Conservation (phyloP, 108 stramenopile species). For the Chaetoceros muelleri region DNA sequence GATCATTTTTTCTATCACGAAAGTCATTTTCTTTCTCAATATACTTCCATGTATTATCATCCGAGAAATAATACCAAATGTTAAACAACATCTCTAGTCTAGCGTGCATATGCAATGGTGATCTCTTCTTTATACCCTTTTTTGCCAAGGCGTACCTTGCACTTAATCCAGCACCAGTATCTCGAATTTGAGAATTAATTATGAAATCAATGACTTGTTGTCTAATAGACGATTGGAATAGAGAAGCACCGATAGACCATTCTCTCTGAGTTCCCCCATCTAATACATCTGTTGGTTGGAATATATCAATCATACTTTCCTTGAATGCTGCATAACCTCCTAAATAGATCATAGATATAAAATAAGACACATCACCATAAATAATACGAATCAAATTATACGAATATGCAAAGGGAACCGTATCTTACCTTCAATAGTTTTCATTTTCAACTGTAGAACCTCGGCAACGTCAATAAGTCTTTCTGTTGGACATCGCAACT, state of each 20-base stretch:
- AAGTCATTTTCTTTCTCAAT: background rate
- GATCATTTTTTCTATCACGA: conserved; percentile 15
- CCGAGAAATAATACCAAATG: conserved; percentile 74
- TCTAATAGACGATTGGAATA: conserved; percentile 72
- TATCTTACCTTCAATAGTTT: conserved; percentile 48
- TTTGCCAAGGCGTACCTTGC: conserved; percentile 64
- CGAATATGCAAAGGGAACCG: background rate
- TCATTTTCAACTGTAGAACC: conserved; percentile 74
- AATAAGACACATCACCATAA: background rate
- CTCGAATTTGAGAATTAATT: conserved; percentile 74
- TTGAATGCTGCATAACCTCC: conserved; percentile 63
- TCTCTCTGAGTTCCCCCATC: conserved; percentile 38
- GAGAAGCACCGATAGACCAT: conserved; percentile 33
- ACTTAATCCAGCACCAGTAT: conserved; percentile 85
- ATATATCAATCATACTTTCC: conserved; percentile 55
- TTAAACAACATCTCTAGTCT: conserved; percentile 64
- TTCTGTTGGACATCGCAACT: conserved; percentile 78
- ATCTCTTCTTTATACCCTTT: conserved; percentile 52
- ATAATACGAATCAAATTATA: background rate
- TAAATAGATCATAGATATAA: background rate
- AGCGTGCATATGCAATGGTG: conserved; percentile 77
- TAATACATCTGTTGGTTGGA: conserved; percentile 37
- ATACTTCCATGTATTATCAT: conserved; percentile 10
- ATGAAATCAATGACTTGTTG: conserved; percentile 88
- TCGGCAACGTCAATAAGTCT: conserved; percentile 87